Base-by-base conservation (phyloP, 192 early-diverging fungal species). In the Backusella circina region DNA sequence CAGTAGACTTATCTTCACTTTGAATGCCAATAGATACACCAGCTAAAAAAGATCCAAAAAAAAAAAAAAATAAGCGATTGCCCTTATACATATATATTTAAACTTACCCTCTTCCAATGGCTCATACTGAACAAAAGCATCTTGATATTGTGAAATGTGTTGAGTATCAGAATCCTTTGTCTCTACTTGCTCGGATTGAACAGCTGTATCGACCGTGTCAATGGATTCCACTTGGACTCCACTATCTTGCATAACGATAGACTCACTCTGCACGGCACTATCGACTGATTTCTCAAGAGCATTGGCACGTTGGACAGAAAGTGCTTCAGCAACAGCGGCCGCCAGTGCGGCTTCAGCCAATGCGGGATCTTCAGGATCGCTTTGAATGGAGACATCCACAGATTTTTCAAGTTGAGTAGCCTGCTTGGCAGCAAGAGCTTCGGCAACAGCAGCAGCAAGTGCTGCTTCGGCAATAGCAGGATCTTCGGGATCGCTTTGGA, bases 351-450 rank as follows among this genome's bases (percentile, higher is more conserved):
- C 51, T 9, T 57, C 51, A 1, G 51, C 51, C 0, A 57, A 26
- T 1, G 5, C 5, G 9, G 51, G 51, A 57, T 57, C 51, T 5
- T 66, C 30, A 16, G 54, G 26, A 1, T 28, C 26, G 7, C 18
- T 33, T 2, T 61, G 54, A 12, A 61, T 61, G 3, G 51, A 57
- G 7, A 57, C 21, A 57, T 51, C 47, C 9, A 65, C 61, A 0
- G 61, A 26, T 15, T 26, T 31, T 28, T 65, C 61, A 65, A 65
- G 23, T 12, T 10, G 0, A 15, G 0, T 65, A 1, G 61, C 61
- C 23, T 21, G 30, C 2, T 65, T 9, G 7, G 82, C 75, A 9
- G 67, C 79, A 7, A 77, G 75, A 16, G 75, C 79, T 15, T 74
- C 80, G 32, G 79, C 41, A 35, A 35, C 32, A n/a, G 65, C 65